Percentiles rank a stretch among this genome's conserved stretches.
phyloP scores from a whole-genome alignment of 2,329 filamentous ascomycete species.

The Clarireedia paspali region DNA sequence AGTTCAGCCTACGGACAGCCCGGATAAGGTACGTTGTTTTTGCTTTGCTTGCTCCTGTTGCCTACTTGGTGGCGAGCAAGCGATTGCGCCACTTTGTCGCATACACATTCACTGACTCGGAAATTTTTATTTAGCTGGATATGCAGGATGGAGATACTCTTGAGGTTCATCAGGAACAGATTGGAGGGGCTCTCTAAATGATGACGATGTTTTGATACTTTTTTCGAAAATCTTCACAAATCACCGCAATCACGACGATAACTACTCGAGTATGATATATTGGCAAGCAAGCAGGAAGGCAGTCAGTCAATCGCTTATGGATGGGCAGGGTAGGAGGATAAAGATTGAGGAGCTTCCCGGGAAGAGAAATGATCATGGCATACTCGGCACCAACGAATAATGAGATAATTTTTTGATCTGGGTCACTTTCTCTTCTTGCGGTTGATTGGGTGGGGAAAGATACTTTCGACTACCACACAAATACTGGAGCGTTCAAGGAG shows the following conservation, averaged over 20 bases:
- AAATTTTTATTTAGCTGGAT: conserved; percentile 61
- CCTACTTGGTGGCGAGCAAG: no score
- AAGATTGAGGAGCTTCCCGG: not conserved
- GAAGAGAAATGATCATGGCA: not conserved
- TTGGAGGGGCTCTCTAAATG: conserved; percentile 54
- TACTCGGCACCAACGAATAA: conserved; percentile 9
- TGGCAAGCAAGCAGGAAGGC: no score
- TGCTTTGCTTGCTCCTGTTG: not conserved
- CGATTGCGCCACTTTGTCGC: conserved; percentile 1
- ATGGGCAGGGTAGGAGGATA: not conserved
- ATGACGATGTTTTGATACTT: not conserved
- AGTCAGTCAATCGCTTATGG: no score
- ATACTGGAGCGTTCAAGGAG: conserved; percentile 24
- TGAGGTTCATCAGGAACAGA: conserved; percentile 97
- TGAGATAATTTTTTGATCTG: conserved; percentile 1
- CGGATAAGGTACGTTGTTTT: conserved; percentile 67
- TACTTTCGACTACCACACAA: conserved; percentile 11
- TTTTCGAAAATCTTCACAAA: not conserved
- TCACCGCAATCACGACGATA: no score
- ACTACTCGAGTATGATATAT: no score
- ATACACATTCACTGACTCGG: not conserved
- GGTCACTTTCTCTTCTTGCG: conserved; percentile 10
- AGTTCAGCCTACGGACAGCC: conserved; percentile 82
- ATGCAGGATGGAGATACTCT: conserved; percentile 95
- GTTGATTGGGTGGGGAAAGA: conserved; percentile 4